Evolutionary conservation across 225 moss, liverwort and hornwort genomes (phyloP).

Genomic region (Pseudoscleropodium purum): DNA sequence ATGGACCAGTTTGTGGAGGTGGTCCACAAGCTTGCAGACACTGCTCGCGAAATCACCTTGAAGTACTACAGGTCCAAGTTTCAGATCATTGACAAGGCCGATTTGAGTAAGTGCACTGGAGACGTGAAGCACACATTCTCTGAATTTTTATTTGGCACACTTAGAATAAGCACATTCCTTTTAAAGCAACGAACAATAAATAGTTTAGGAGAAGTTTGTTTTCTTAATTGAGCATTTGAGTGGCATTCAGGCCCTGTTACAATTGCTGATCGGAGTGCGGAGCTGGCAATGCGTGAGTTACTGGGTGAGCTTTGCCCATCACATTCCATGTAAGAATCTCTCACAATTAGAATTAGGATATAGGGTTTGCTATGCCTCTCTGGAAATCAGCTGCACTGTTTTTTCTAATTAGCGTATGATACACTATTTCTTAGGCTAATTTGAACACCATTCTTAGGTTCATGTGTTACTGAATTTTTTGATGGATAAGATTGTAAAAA

Average conservation of each 20-base stretch:
- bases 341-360: neutral
- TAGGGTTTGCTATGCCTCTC: neutral
- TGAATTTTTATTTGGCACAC: no score
- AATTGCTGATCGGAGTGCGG: constrained; percentile 71
- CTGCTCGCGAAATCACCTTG: constrained; percentile 64
- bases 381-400: neutral
- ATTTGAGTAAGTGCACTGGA: constrained; percentile 48
- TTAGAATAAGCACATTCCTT: neutral
- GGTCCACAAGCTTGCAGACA: constrained; percentile 66
- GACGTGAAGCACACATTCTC: neutral
- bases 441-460: neutral
- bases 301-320: constrained; percentile 42
- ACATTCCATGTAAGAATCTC: constrained; percentile 37
- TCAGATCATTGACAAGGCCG: constrained; percentile 76
- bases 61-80: constrained; percentile 67
- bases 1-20: constrained; percentile 58
- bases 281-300: constrained; percentile 71
- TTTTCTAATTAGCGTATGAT: neutral
- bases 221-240: neutral
- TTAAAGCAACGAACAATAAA: neutral
- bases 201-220: neutral
- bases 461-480: neutral
- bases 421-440: neutral
- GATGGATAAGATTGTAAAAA: neutral
- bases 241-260: constrained; percentile 76